Evolutionary conservation across 208 protist species (phyloP).

Genomic region (Leishmania turanica): DNA sequence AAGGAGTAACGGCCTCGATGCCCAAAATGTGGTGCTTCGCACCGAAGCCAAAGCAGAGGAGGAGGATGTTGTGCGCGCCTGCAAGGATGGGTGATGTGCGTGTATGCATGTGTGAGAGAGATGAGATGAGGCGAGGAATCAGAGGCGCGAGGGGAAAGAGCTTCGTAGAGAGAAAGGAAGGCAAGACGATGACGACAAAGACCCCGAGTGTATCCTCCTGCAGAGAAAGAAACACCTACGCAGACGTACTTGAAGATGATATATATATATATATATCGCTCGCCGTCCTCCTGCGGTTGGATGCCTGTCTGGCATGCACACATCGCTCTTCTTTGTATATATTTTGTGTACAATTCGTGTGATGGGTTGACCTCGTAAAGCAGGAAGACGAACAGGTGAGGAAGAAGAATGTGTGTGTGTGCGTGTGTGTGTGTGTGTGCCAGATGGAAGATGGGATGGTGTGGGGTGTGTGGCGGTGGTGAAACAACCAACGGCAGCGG

Average conservation of each 20-base stretch:
- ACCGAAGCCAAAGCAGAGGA: neutral
- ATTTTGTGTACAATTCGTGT: too few relatives aligned
- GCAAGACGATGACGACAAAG: neutral
- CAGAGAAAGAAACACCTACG: neutral
- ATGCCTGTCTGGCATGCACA: neutral
- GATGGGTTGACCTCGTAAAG: neutral
- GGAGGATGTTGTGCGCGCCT: neutral
- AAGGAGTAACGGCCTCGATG: neutral
- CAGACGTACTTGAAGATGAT: neutral
- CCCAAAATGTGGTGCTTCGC: neutral
- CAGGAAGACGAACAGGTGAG: neutral
- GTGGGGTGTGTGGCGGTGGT: neutral
- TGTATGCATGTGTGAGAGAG: neutral
- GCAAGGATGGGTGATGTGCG: neutral
- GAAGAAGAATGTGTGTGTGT: neutral
- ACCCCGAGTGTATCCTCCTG: neutral
- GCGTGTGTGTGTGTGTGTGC: too few relatives aligned
- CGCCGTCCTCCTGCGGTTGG: neutral
- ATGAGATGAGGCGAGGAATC: neutral
- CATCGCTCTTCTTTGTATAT: neutral
- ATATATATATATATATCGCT: neutral
- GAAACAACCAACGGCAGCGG: neutral
- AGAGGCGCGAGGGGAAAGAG: neutral
- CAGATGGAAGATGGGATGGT: neutral
- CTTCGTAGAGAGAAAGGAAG: neutral